These are phyloP conservation scores for Schoenoplectus tabernaemontani DNA, from an alignment of 202 grass and related monocot genomes.

Conservation along the genomic window DNA sequence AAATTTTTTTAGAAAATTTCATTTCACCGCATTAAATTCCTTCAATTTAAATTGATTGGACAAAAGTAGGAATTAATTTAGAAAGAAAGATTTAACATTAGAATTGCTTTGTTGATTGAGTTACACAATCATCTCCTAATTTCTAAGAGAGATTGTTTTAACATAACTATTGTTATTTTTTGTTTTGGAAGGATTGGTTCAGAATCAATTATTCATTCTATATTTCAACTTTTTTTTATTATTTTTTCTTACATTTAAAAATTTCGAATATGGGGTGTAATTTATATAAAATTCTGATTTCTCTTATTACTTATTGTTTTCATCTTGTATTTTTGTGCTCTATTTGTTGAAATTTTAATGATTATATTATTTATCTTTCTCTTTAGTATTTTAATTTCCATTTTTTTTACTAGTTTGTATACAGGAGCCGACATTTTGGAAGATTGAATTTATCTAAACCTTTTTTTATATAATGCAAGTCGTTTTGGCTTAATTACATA, in stretches of 20 bases:
- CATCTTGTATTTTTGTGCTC: neutral
- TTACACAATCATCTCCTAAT: neutral
- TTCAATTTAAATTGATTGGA: neutral
- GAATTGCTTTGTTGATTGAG: neutral
- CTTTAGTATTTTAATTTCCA: slow-evolving; percentile 8
- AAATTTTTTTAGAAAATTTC: neutral
- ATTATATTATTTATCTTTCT: slow-evolving; percentile 10
- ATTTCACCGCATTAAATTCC: neutral
- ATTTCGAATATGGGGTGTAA: neutral
- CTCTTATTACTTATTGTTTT: neutral
- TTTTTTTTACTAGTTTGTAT: neutral
- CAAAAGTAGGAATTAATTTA: neutral
- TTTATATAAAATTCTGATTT: neutral
- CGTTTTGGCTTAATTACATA: neutral
- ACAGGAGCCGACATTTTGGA: slow-evolving; percentile 5
- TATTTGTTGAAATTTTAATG: neutral
- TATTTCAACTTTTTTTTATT: neutral
- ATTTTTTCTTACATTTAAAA: neutral
- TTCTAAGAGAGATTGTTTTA: neutral
- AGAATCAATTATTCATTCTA: neutral
- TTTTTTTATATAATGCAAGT: neutral
- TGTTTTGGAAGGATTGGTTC: neutral
- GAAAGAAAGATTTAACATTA: neutral
- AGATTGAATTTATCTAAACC: neutral
- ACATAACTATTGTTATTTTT: neutral